Evolutionary conservation across 1,139 yeast species (phyloP), one percentile per base, ranked within the genome.

Genomic region (Saccharomyces uvarum): DNA sequence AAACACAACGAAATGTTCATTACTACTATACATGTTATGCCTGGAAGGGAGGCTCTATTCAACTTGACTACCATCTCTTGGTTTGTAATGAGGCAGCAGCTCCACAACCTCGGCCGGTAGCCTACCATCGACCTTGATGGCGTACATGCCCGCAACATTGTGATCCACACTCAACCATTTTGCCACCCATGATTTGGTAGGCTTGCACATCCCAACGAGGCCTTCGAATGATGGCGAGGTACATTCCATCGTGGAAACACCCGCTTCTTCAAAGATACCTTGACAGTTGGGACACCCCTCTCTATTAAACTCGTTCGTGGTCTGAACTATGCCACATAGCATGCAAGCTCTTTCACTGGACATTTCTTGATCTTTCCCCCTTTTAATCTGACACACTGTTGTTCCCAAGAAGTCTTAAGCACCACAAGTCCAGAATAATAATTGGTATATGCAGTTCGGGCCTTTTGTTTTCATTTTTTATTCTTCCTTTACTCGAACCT

Each of bases 271-370:
- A 67, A 84, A 76, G 49, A 90, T 84, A 55, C 93, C 84, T 66
- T 89, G 98, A 74, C 99, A 93, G 74, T 93, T 93, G n/a, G 99
- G 99, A 71, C 99, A 93, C 9, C 98, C 98, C 26, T 82, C 81
- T 54, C 83, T 83, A 52, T 87, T 81, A 69, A 91, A 93, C 65
- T 81, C 80, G 73, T 69, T 62, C 1, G 67, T 61, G 13, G 70
- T 61, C 67, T 88, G 96, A 57, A 93, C 88, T 57, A 91, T 80
- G 7, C 97, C 99, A 72, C 99, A 93, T 57, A 93, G 80, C 97
- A 93, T 88, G 70, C 99, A 93, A 26, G 99, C 99, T 77, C 99
- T 82, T 63, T 93, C 96, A 29, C 87, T 78, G 72, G 69, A 62
- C 61, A 63, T 63, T 21, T 19, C 48, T 38, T 4, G 19, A 13